Evolutionary conservation across 495 filamentous ascomycete species (phyloP), one percentile per base, ranked within the genome.

Genomic region (Barbatosphaeria neglecta): DNA sequence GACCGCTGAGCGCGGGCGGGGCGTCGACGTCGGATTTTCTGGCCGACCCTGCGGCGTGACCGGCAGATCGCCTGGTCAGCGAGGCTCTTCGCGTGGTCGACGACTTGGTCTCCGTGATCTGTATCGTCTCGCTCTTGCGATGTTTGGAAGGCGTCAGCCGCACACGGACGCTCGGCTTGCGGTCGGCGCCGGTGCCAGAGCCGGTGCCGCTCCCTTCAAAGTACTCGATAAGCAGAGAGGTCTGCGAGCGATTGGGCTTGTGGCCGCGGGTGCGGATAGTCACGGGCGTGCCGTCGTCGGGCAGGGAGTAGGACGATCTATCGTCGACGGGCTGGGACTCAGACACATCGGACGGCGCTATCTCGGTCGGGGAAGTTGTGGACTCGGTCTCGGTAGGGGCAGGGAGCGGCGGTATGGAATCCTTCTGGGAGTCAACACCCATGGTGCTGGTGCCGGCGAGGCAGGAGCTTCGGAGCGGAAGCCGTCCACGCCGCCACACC

Each of bases 141-240:
- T 67, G 61, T 25, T 64, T 69, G 41, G 70, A 92, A 24, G 93
- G 92, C 27, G 89, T 95, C 42, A 99, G 79, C 56, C 90, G 87
- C 45, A 99, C 92, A 54, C 92, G 81, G 37, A 99, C 92, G 67
- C 89, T 96, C 2, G 92, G 93, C 49, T 87, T 67, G 73, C 83
- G 68, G 41, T 68, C 60, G 65, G 73, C 45, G 69, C 69, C 53
- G 42, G 69, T 59, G 35, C 66, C 73, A 25, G 67, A 58, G 45
- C 45, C 56, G 41, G 35, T 49, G 45, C 70, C 68, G 63, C 92
- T 95, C 43, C 86, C 87, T 65, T 95, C 90, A 59, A 96, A 99
- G 64, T 96, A 96, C 65, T 99, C 92, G 59, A 99, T 99, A 59
- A 99, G 72, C 43, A 99, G 76, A 42, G 87, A 94, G 35, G 92